Conservation (phyloP, 805 yeast genomes). For the Metschnikowia colocasiae region DNA sequence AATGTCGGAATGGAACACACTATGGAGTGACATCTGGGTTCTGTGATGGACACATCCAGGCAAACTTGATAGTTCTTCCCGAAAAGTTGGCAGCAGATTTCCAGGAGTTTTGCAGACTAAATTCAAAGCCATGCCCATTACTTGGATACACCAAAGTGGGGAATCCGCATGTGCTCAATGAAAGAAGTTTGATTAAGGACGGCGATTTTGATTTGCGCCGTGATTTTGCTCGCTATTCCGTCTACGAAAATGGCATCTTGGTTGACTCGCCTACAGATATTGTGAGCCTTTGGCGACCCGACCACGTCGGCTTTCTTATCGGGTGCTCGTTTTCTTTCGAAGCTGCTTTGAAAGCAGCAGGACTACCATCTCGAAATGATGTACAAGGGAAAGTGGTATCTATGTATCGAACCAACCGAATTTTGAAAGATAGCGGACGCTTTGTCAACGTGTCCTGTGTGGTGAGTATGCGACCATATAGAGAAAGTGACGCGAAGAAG, state of each 20-base stretch:
- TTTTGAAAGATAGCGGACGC: slow-evolving; percentile 27
- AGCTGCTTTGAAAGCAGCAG: slow-evolving; percentile 26
- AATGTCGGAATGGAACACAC: slow-evolving; percentile 1
- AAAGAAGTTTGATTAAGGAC: slow-evolving; percentile 5
- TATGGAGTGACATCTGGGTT: slow-evolving; percentile 14
- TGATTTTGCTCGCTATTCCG: slow-evolving; percentile 34
- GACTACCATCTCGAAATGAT: slow-evolving; percentile 27
- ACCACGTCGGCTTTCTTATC: slow-evolving; percentile 39
- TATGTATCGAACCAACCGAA: slow-evolving; percentile 11
- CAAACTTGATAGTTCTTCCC: slow-evolving; percentile 37
- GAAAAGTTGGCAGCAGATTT: slow-evolving; percentile 30
- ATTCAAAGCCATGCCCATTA: slow-evolving; percentile 40
- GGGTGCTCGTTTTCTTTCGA: slow-evolving; percentile 45
- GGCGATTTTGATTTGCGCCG: slow-evolving; percentile 27
- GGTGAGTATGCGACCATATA: slow-evolving; percentile 43
- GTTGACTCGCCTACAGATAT: slow-evolving; percentile 22
- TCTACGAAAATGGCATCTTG: slow-evolving; percentile 31
- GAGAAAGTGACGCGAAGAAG: slow-evolving; percentile 22
- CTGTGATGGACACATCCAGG: slow-evolving; percentile 33
- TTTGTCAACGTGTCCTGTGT: slow-evolving; percentile 30
- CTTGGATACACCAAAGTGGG: slow-evolving; percentile 27
- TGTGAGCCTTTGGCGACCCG: slow-evolving; percentile 27
- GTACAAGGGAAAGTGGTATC: slow-evolving; percentile 10
- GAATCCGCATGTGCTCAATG: slow-evolving; percentile 15
- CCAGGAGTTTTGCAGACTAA: slow-evolving; percentile 30